Evolutionary conservation across 2,329 filamentous ascomycete genomes (phyloP).

Genomic region (Xylaria sp.): DNA sequence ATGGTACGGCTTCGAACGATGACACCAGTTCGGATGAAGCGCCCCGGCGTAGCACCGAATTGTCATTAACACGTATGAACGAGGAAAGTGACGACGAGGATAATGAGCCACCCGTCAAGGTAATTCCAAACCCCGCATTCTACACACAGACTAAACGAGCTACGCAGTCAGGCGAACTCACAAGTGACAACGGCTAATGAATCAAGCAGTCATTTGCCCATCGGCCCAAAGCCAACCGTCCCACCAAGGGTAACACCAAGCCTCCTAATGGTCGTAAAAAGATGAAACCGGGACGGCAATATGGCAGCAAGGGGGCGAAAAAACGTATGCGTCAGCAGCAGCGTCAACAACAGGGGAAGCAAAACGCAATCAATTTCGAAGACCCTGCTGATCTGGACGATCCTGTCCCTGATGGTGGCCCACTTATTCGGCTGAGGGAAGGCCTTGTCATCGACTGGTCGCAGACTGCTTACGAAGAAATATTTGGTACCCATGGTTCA

Average conservation of each 20-base stretch:
- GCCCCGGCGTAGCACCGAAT: conserved; percentile 44
- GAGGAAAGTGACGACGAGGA: conserved; percentile 69
- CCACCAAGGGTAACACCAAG: conserved; percentile 39
- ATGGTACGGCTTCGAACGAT: conserved; percentile 60
- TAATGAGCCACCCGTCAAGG: conserved; percentile 48
- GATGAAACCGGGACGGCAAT: conserved; percentile 54
- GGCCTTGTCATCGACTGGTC: conserved; percentile 89
- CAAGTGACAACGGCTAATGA: conserved; percentile 33
- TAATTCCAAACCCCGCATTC: conserved; percentile 37
- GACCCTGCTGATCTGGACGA: conserved; percentile 50
- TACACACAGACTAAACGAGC: neutral
- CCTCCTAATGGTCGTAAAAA: conserved; percentile 57
- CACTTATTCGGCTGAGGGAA: conserved; percentile 82
- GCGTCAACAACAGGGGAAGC: conserved; percentile 46
- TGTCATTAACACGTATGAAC: conserved; percentile 62
- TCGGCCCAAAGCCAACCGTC: conserved; percentile 35
- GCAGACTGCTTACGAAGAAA: conserved; percentile 71
- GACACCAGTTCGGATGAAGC: conserved; percentile 64
- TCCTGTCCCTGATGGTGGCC: conserved; percentile 59
- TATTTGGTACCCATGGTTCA: conserved; percentile 71
- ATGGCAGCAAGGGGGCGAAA: conserved; percentile 60
- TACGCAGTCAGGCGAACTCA: conserved; percentile 1
- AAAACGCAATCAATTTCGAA: conserved; percentile 37
- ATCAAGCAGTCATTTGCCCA: conserved; percentile 37
- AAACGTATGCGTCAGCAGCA: conserved; percentile 50